Evolutionary conservation across 371 early-diverging fungal genomes (phyloP).

Genomic region (Nematocida parisii): DNA sequence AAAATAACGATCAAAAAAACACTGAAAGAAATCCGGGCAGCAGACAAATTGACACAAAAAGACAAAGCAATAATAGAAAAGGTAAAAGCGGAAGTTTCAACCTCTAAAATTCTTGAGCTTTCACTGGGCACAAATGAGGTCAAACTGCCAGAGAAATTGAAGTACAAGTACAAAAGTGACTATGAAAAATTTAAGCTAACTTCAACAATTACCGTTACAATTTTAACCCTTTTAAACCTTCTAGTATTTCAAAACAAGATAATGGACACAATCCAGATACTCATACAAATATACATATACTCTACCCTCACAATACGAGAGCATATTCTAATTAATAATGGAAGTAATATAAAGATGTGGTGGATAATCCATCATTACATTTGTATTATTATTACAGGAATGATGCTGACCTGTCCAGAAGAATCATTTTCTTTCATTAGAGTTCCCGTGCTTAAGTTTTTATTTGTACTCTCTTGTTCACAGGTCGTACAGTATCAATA

Average conservation of each 20-base stretch:
- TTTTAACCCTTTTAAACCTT: slow-evolving; percentile 61
- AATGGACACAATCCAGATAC: slow-evolving; percentile 56
- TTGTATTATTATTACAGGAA: slow-evolving; percentile 72
- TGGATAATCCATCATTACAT: slow-evolving; percentile 71
- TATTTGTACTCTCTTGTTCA: slow-evolving; percentile 49
- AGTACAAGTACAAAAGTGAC: slow-evolving; percentile 70
- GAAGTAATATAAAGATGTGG: slow-evolving; percentile 69
- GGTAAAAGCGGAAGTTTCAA: slow-evolving; percentile 8
- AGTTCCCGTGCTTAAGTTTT: slow-evolving; percentile 42
- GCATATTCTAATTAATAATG: slow-evolving; percentile 70
- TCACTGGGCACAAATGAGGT: slow-evolving; percentile 40
- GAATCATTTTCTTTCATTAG: slow-evolving; percentile 32
- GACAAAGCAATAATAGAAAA: background rate
- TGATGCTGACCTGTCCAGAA: slow-evolving; percentile 57
- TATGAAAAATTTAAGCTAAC: slow-evolving; percentile 71
- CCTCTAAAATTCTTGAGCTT: slow-evolving; percentile 12
- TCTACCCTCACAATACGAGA: slow-evolving; percentile 70
- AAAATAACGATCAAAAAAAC: slow-evolving; percentile 8
- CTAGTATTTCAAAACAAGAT: slow-evolving; percentile 56
- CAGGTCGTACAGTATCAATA: slow-evolving; percentile 58
- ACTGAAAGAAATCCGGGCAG: slow-evolving; percentile 18
- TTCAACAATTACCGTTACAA: slow-evolving; percentile 61
- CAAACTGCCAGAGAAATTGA: slow-evolving; percentile 63
- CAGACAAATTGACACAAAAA: background rate
- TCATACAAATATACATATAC: slow-evolving; percentile 70